Conservation (phyloP, 352 stramenopile species). For the Pythium grandisporangium region DNA sequence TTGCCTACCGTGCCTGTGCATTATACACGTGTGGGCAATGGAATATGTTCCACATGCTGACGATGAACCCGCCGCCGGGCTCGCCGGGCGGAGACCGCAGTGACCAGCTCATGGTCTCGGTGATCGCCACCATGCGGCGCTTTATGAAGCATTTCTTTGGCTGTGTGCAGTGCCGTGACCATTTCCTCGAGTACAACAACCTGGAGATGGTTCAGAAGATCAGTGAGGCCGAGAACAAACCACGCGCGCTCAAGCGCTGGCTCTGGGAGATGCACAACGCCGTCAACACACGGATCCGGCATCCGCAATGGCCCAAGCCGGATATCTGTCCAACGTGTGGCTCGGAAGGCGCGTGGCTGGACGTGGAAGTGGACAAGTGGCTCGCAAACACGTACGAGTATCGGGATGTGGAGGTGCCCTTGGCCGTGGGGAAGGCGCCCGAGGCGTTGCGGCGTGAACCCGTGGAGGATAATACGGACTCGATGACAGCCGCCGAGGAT, state of each 20-base stretch:
- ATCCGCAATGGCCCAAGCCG: slow-evolving; percentile 70
- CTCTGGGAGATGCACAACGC: slow-evolving; percentile 82
- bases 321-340: slow-evolving; percentile 65
- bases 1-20: slow-evolving; percentile 57
- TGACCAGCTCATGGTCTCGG: slow-evolving; percentile 48
- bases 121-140: slow-evolving; percentile 64
- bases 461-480: no score
- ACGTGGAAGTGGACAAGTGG: slow-evolving; percentile 73
- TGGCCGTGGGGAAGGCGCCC: slow-evolving; percentile 10
- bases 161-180: slow-evolving; percentile 65
- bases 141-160: slow-evolving; percentile 85
- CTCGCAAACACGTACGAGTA: slow-evolving; percentile 53
- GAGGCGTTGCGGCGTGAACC: slow-evolving; percentile 14
- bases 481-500: no score
- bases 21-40: slow-evolving; percentile 80
- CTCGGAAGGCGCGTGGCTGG: slow-evolving; percentile 40
- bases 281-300: slow-evolving; percentile 69
- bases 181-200: slow-evolving; percentile 74
- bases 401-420: slow-evolving; percentile 37
- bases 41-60: slow-evolving; percentile 86
- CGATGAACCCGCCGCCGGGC: slow-evolving; percentile 46
- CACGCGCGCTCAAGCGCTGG: slow-evolving; percentile 57
- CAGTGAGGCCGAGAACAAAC: slow-evolving; percentile 53
- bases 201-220: slow-evolving; percentile 59
- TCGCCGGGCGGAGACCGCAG: slow-evolving; percentile 21